phyloP scores from a whole-genome alignment of 176 grass and related monocot genomes.

The Canna indica region DNA sequence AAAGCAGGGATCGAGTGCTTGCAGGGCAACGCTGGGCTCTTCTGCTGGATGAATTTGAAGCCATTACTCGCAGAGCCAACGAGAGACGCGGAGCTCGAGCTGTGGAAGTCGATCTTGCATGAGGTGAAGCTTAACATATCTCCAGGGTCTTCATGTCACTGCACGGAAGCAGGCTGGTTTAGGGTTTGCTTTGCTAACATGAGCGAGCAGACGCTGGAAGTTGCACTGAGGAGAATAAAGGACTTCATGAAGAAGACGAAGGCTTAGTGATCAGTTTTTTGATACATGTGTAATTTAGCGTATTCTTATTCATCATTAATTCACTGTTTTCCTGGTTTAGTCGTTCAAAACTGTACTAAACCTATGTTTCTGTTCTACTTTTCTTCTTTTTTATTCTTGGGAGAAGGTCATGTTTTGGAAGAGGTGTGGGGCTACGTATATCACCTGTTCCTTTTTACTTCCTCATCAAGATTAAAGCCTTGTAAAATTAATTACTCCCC shows the following conservation, averaged over 20 bases:
- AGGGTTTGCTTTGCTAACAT: slow-evolving; percentile 16
- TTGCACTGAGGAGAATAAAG: slow-evolving; percentile 4
- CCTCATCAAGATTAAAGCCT: not conserved
- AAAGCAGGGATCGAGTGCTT: slow-evolving; percentile 10
- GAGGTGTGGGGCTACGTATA: too few relatives aligned
- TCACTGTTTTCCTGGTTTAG: not conserved
- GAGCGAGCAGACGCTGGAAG: slow-evolving; percentile 14
- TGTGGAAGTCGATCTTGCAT: not conserved
- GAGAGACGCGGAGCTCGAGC: slow-evolving; percentile 3
- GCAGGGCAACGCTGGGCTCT: slow-evolving; percentile 16
- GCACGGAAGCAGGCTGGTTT: slow-evolving; percentile 17
- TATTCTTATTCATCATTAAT: not conserved
- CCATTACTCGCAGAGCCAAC: slow-evolving; percentile 8
- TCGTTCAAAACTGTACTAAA: too few relatives aligned
- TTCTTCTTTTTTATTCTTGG: not conserved
- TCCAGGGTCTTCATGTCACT: slow-evolving; percentile 13
- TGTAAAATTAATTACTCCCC: too few relatives aligned
- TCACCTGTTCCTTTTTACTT: not conserved
- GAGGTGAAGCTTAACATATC: slow-evolving; percentile 18
- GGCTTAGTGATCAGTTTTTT: too few relatives aligned
- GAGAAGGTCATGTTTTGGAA: not conserved
- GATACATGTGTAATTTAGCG: not conserved
- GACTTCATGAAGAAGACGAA: slow-evolving; percentile 7
- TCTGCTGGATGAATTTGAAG: slow-evolving; percentile 15
- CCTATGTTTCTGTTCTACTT: not conserved